These are phyloP conservation scores for Stropharia rugosoannulata DNA, from an alignment of 768 basidiomycete genomes.

Conservation along the genomic window DNA sequence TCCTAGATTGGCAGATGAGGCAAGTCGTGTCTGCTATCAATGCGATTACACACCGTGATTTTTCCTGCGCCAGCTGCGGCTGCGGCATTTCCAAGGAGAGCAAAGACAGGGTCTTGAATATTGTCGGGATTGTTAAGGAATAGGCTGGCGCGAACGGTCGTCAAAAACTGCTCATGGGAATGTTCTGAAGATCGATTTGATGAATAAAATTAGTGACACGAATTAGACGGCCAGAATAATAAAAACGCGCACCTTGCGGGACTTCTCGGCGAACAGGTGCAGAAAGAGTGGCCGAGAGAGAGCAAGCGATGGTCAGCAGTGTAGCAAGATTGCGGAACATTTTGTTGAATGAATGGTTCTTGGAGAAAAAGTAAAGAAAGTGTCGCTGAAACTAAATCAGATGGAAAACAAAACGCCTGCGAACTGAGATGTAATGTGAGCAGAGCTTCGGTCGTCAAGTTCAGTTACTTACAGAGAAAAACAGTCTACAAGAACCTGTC, in stretches of 20 bases:
- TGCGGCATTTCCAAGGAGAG: constrained; percentile 64
- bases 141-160: constrained; percentile 46
- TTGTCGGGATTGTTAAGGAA: constrained; percentile 55
- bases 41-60: constrained; percentile 39
- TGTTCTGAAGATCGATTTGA: constrained; percentile 42
- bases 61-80: constrained; percentile 53
- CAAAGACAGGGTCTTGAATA: constrained; percentile 64
- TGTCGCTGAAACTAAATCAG: constrained; percentile 14
- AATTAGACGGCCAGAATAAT: not conserved
- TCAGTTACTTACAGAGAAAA: constrained; percentile 25
- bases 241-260: constrained; percentile 50
- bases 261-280: constrained; percentile 55
- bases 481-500: constrained; percentile 50
- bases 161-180: constrained; percentile 60
- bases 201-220: constrained; percentile 6
- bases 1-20: constrained; percentile 32
- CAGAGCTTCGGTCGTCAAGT: not conserved
- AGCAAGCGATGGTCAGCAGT: constrained; percentile 32
- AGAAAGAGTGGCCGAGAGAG: constrained; percentile 27
- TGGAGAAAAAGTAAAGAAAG: constrained; percentile 12
- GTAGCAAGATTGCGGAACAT: constrained; percentile 23
- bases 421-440: not conserved
- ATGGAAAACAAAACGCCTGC: constrained; percentile 25
- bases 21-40: not conserved
- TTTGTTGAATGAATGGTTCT: constrained; percentile 14